Percentiles rank a stretch among this genome's conserved stretches.
phyloP scores from a whole-genome alignment of 371 early-diverging fungal species.

The Mortierella polycephala region DNA sequence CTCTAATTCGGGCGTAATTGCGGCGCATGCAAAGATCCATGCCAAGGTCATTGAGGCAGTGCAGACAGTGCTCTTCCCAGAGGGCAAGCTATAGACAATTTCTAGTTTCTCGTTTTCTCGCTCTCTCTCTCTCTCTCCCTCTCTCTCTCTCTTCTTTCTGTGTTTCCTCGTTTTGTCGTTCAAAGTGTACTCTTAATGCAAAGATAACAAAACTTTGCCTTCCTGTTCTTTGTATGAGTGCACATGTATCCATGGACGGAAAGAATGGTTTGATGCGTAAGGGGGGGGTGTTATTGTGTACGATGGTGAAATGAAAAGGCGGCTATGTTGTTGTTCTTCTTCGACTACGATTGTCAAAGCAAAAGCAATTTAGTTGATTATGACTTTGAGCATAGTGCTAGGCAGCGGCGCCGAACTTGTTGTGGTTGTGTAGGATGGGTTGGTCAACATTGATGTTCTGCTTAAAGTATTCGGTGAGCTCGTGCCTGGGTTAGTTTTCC shows the following conservation, averaged over 20 bases:
- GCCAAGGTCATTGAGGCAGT: slow-evolving; percentile 74
- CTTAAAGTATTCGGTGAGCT: slow-evolving; percentile 27
- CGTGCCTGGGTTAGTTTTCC: slow-evolving; percentile 43
- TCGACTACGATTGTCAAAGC: too few species aligned
- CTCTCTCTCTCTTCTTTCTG: background rate
- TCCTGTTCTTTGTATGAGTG: too few species aligned
- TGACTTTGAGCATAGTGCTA: slow-evolving; percentile 7
- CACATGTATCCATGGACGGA: too few species aligned
- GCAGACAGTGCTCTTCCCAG: slow-evolving; percentile 63
- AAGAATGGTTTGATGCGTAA: too few species aligned
- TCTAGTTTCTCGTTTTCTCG: slow-evolving; percentile 1
- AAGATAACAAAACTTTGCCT: too few species aligned
- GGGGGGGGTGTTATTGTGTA: too few species aligned
- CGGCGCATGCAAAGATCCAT: slow-evolving; percentile 76
- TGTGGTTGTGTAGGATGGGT: slow-evolving; percentile 52
- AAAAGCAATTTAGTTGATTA: too few species aligned
- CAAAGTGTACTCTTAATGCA: too few species aligned
- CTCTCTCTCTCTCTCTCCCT: background rate
- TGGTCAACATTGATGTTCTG: slow-evolving; percentile 49
- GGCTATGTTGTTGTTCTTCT: too few species aligned
- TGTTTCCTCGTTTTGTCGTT: background rate
- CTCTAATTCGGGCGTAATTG: slow-evolving; percentile 91
- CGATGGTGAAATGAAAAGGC: too few species aligned
- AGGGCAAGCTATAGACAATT: slow-evolving; percentile 37
- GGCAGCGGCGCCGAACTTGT: slow-evolving; percentile 46